Evolutionary conservation across 768 basidiomycete species (phyloP), one percentile per base, ranked within the genome.

Genomic region (Piloderma croceum): DNA sequence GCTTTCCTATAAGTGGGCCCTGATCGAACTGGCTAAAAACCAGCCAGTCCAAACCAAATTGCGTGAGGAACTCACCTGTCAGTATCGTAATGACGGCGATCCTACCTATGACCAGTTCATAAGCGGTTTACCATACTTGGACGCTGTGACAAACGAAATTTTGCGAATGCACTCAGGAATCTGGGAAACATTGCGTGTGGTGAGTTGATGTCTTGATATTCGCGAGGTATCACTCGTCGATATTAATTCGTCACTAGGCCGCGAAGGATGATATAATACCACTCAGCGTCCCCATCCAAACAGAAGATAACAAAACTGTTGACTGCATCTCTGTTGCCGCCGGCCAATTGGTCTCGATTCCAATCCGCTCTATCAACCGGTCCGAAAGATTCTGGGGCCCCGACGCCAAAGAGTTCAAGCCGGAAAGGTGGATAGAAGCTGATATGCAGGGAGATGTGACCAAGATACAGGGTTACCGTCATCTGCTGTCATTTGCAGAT

Each of bases 301-400:
- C 71, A 0, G 46, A 56, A 1, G 54, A n/a, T n/a, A n/a, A n/a
- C n/a, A n/a, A n/a, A n/a, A n/a, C n/a, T n/a, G n/a, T n/a, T n/a
- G n/a, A n/a, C 18, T 61, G 58, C 13, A 56, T 83, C 36, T 33
- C 61, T 4, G 57, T 83, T 25, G 60, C 65, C 15, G 74, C 73
- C 43, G 79, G 73, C 3, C 72, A 70, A 1, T 42, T 50, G 1
- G 43, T 84, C 21, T 43, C 61, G 9, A 53, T 71, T 3, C 69
- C 74, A 2, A 65, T 79, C 21, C 38, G 53, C 5, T 58, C 60
- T 15, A 63, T 77, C 35, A 81, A 83, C 53, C 54, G 62, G 5
- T 71, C 74, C n/a, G 65, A 65, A 39, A 57, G 54, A 1, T 53
- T 81, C 24, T 86, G 84, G 83, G 83, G 83, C 2, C 50, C 64